These are phyloP conservation scores for Mycosphaerella sp. DNA, from an alignment of 2,329 filamentous ascomycete species.

Conservation along the genomic window DNA sequence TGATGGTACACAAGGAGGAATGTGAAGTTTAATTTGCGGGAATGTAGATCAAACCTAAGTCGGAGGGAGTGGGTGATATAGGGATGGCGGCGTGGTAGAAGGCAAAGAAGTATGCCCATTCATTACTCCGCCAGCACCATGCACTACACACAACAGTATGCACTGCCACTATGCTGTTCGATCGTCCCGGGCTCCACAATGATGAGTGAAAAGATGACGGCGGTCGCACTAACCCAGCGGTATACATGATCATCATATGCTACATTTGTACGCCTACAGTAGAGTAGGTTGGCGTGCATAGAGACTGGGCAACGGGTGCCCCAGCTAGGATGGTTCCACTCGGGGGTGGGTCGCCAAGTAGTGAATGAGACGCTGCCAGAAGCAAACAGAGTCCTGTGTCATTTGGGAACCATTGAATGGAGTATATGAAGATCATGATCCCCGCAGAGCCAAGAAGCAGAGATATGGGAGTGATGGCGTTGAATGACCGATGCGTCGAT, in stretches of 20 bases:
- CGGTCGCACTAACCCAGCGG: slow-evolving; percentile 12
- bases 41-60: slow-evolving; percentile 10
- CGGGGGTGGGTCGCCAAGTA: slow-evolving; percentile 20
- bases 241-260: slow-evolving; percentile 3
- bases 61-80: slow-evolving; percentile 11
- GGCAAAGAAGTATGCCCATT: slow-evolving; percentile 5
- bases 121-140: slow-evolving; percentile 15
- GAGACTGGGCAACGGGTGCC: background rate
- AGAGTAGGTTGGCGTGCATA: slow-evolving; percentile 3
- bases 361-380: slow-evolving; percentile 17
- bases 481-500: slow-evolving; percentile 13
- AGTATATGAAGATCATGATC: slow-evolving; percentile 16
- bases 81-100: background rate
- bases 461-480: slow-evolving; percentile 11
- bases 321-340: slow-evolving; percentile 15
- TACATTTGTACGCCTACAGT: background rate
- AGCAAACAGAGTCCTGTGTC: slow-evolving; percentile 13
- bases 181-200: slow-evolving; percentile 12
- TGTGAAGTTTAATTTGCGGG: background rate
- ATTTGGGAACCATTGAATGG: slow-evolving; percentile 7
- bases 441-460: slow-evolving; percentile 13
- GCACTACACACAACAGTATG: background rate
- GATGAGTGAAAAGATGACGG: slow-evolving; percentile 9
- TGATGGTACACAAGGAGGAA: background rate
- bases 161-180: slow-evolving; percentile 8